These are phyloP conservation scores for Aegilops tauschii DNA, from an alignment of 176 grass and related monocot species.

Conservation along the genomic window DNA sequence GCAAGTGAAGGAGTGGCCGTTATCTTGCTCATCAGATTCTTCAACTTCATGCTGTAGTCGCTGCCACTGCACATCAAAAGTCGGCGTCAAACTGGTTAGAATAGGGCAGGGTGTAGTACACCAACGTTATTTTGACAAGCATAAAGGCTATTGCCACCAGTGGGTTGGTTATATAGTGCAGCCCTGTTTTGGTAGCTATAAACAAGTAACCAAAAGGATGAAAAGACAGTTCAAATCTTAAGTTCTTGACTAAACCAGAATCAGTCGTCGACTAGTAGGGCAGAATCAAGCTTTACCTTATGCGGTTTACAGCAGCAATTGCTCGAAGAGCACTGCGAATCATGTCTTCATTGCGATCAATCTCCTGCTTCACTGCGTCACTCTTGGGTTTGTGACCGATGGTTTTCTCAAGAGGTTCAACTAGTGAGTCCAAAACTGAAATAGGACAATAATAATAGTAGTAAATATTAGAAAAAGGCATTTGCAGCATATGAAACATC, in stretches of 20 bases:
- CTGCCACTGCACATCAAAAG: constrained; percentile 56
- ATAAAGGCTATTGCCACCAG: neutral
- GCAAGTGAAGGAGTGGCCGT: constrained; percentile 44
- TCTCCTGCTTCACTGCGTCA: constrained; percentile 93
- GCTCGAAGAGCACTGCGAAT: constrained; percentile 90
- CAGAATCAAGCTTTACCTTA: constrained; percentile 49
- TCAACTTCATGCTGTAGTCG: constrained; percentile 84
- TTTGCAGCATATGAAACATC: neutral
- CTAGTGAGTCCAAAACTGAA: constrained; percentile 85
- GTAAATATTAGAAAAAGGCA: neutral
- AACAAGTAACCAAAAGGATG: neutral
- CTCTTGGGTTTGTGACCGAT: constrained; percentile 85
- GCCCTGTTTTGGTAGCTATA: neutral
- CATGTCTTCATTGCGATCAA: constrained; percentile 95
- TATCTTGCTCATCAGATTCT: constrained; percentile 89
- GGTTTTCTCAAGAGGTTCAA: constrained; percentile 88
- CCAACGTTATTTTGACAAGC: neutral
- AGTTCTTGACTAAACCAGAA: neutral
- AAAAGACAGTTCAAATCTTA: neutral
- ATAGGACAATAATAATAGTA: neutral
- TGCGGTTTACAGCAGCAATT: constrained; percentile 73
- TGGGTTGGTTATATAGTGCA: neutral
- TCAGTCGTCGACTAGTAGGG: neutral
- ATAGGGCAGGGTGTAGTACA: neutral
- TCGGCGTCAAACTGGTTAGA: neutral